These are phyloP conservation scores for Cucurbita ficifolia DNA, from an alignment of 306 rosid genomes.

Conservation along the genomic window DNA sequence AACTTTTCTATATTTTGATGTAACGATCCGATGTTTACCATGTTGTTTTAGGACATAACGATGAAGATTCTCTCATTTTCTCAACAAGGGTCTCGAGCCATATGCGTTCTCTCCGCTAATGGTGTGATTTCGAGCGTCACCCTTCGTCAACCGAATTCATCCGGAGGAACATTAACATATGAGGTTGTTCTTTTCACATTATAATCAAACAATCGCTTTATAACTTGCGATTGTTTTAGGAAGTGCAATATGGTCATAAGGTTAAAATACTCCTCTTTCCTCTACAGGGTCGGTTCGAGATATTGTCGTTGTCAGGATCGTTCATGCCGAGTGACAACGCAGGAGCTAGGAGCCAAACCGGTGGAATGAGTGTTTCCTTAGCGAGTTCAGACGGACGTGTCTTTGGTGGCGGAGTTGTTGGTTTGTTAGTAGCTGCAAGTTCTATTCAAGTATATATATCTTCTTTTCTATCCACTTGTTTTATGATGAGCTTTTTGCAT, in stretches of 20 bases:
- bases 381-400: conserved; percentile 89
- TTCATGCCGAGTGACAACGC: conserved; percentile 70
- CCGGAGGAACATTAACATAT: conserved; percentile 73
- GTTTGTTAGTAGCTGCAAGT: conserved; percentile 82
- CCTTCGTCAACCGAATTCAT: conserved; percentile 80
- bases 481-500: not conserved
- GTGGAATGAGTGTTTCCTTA: conserved; percentile 89
- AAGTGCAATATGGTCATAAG: not conserved
- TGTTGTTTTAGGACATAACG: conserved; percentile 47
- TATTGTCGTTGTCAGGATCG: conserved; percentile 84
- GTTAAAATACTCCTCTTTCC: not conserved
- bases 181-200: conserved; percentile 41
- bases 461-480: not conserved
- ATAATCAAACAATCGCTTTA: too few species aligned
- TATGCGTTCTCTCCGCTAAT: conserved; percentile 82
- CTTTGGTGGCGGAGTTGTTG: conserved; percentile 88
- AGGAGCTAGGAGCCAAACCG: conserved; percentile 72
- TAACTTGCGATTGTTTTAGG: not conserved
- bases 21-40: not conserved
- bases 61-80: conserved; percentile 96
- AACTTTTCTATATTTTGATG: not conserved
- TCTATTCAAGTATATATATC: conserved; percentile 52
- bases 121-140: conserved; percentile 87
- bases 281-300: conserved; percentile 78
- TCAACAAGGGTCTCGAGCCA: conserved; percentile 87